Base-by-base conservation (phyloP, 2,329 filamentous ascomycete genomes). In the Stagonosporopsis rhizophila region DNA sequence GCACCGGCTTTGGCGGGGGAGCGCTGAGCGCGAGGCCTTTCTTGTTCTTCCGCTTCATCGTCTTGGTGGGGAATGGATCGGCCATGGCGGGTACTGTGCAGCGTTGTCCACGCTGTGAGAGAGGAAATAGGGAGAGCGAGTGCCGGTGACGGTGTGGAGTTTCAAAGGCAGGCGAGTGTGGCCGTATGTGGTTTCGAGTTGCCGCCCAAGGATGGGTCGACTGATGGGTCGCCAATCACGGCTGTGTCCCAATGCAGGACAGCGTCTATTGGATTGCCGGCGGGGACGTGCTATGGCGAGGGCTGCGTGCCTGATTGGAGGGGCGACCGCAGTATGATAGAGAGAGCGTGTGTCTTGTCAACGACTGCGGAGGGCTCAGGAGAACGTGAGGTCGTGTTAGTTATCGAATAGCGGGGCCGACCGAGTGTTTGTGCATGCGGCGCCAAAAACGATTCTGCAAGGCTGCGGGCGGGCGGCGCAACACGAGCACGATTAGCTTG, bases 31-130 rank as follows among this genome's bases (percentile, higher is more conserved):
- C 93, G 46, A 99, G 88, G 34, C 93, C 94, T 81, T 98, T 98
- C 78, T 96, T 90, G 77, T 99, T 99, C 86, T 98, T 97, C 83
- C 94, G 89, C 88, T 97, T 98, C 88, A 99, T 90, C 60, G 95
- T 96, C 75, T 85, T 82, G 54, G 84, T 81, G 75, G 87, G 84
- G 78, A 88, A 87, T 51, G 80, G 78, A 72, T 88, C 85, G 62
- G 83, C 81, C 83, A 87, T 87, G 66, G 59, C 64, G 55, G 54
- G 49, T 44, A 40, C 37, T 44, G 55, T 53, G 39, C 39, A 45
- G 44, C 39, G 49, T n/a, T 22, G 28, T 53, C 46, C 14, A 32
- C 19, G 53, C 47, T 52, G 48, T 35, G 38, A n/a, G 22, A 46
- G 12, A 32, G 42, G 6, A 12, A 27, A 44, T 39, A 44, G n/a